These are phyloP conservation scores for Venturia nashicola DNA, from an alignment of 2,329 filamentous ascomycete genomes.

Conservation along the genomic window DNA sequence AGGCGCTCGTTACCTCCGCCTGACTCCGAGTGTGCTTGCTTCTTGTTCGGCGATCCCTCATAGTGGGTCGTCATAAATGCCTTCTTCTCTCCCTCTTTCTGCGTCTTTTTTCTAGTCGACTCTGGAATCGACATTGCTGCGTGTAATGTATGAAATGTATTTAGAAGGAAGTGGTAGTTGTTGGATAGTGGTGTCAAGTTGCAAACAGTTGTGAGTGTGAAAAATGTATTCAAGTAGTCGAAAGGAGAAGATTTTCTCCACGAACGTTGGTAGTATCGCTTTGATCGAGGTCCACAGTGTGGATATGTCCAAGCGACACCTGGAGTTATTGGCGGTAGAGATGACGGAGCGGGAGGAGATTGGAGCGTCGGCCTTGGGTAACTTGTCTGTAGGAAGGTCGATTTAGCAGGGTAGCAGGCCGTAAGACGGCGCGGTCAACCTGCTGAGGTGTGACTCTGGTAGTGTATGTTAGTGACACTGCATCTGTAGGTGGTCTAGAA, in stretches of 20 bases:
- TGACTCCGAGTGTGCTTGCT: neutral
- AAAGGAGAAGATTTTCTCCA: neutral
- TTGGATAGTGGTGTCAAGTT: neutral
- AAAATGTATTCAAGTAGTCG: neutral
- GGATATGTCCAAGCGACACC: neutral
- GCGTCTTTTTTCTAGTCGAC: neutral
- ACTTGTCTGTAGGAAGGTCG: slow-evolving; percentile 1
- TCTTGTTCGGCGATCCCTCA: neutral
- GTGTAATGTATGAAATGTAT: neutral
- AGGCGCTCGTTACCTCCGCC: neutral
- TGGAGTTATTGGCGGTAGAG: neutral
- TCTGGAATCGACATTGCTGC: neutral
- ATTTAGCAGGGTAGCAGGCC: neutral
- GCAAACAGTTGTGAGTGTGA: neutral
- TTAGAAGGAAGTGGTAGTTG: neutral
- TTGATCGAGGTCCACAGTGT: neutral
- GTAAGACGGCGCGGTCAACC: neutral
- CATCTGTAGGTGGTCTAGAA: neutral
- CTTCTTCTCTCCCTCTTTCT: neutral
- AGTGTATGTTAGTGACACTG: neutral
- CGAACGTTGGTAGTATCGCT: neutral
- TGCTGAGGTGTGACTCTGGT: neutral
- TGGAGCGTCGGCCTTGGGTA: neutral
- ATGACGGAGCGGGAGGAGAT: neutral
- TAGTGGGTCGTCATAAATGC: neutral